phyloP scores from a whole-genome alignment of 2,329 filamentous ascomycete species.

The Tolypocladium endophyticum region DNA sequence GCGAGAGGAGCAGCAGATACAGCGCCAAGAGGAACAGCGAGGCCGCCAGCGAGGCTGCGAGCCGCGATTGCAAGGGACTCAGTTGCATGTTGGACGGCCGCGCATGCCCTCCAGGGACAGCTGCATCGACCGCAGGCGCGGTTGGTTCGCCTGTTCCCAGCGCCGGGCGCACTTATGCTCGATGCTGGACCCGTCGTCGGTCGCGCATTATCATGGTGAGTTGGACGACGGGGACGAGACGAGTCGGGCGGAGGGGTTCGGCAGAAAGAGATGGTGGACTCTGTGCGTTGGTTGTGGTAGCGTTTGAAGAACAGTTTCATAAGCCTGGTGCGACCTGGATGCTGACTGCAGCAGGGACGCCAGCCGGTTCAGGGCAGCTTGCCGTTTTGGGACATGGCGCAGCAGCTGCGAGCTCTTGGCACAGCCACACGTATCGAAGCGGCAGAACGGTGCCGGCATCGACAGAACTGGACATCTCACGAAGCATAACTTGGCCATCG shows the following conservation, averaged over 20 bases:
- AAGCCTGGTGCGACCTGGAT: background rate
- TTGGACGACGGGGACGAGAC: background rate
- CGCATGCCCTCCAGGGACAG: conserved; percentile 30
- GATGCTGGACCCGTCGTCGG: background rate
- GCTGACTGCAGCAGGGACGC: background rate
- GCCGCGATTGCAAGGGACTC: conserved; percentile 60
- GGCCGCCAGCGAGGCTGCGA: conserved; percentile 55
- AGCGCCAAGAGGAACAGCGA: conserved; percentile 49
- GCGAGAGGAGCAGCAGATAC: conserved; percentile 49
- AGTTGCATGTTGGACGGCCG: conserved; percentile 39
- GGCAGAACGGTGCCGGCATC: background rate
- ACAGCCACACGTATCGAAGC: background rate
- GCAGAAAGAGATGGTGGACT: background rate
- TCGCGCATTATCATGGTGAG: conserved; percentile 6
- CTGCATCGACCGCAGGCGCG: background rate
- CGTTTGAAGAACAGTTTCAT: background rate
- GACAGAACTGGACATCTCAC: background rate
- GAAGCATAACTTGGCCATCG: too few species aligned
- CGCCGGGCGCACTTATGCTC: conserved; percentile 1
- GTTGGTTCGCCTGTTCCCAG: conserved; percentile 1
- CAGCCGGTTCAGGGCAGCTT: background rate
- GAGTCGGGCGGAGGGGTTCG: background rate
- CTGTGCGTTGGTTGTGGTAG: background rate
- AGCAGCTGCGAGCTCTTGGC: background rate
- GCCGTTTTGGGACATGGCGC: background rate